These are phyloP conservation scores for Tanacetum coccineum DNA, from an alignment of 129 eudicot genomes.

Conservation along the genomic window DNA sequence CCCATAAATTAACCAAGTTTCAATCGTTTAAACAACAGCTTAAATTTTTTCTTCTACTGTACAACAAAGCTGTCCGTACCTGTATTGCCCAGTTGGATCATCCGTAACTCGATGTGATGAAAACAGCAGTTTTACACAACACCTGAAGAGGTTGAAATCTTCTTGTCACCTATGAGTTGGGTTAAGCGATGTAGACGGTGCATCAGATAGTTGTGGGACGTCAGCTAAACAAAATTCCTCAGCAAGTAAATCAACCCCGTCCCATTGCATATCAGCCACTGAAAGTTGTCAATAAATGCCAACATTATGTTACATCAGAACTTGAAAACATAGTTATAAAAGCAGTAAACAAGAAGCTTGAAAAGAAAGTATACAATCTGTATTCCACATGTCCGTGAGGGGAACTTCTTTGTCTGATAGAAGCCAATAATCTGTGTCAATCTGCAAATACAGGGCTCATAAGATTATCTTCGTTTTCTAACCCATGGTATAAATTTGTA, in stretches of 20 bases:
- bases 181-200: slow-evolving; percentile 28
- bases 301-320: background rate
- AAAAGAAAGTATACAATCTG: slow-evolving; percentile 4
- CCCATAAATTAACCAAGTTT: slow-evolving; percentile 12
- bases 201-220: slow-evolving; percentile 25
- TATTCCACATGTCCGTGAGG: slow-evolving; percentile 12
- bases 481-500: too few relatives aligned
- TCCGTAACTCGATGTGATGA: background rate
- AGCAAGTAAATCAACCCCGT: slow-evolving; percentile 32
- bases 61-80: slow-evolving; percentile 27
- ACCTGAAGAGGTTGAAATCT: background rate
- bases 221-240: slow-evolving; percentile 49
- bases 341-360: background rate
- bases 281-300: background rate
- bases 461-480: too few relatives aligned
- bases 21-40: slow-evolving; percentile 20
- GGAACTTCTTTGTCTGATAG: slow-evolving; percentile 14
- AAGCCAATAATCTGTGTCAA: slow-evolving; percentile 10
- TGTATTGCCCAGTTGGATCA: background rate
- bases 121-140: background rate
- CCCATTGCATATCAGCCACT: slow-evolving; percentile 51
- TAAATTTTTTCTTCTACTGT: slow-evolving; percentile 24
- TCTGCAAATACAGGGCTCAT: background rate
- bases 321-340: background rate
- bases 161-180: slow-evolving; percentile 40